Evolutionary conservation across 805 yeast species (phyloP).

Genomic region (Ogataea parapolymorpha): DNA sequence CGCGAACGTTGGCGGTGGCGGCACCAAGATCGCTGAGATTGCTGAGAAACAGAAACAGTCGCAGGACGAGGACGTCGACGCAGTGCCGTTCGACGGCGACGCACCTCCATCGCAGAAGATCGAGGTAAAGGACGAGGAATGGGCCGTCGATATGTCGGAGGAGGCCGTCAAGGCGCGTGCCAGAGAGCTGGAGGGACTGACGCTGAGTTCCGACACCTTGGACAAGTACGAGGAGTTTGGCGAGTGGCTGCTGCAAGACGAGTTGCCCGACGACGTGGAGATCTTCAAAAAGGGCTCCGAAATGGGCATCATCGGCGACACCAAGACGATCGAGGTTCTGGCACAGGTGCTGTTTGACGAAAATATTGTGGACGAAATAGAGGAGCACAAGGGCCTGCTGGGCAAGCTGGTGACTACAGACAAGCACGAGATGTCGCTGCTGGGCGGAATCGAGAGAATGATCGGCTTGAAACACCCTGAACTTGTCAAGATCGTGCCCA

Average conservation of each 20-base stretch:
- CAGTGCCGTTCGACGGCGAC: conserved; percentile 39
- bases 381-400: conserved; percentile 77
- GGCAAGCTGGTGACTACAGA: conserved; percentile 65
- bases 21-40: conserved; percentile 73
- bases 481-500: conserved; percentile 71
- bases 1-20: conserved; percentile 86
- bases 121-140: conserved; percentile 82
- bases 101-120: conserved; percentile 62
- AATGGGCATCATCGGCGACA: conserved; percentile 64
- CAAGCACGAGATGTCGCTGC: conserved; percentile 79
- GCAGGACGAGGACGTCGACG: conserved; percentile 33
- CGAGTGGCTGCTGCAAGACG: conserved; percentile 71
- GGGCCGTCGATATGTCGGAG: conserved; percentile 97
- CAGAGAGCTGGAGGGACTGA: conserved; percentile 70
- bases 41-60: conserved; percentile 50
- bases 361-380: conserved; percentile 67
- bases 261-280: conserved; percentile 78
- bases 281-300: conserved; percentile 87
- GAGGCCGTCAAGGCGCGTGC: conserved; percentile 95
- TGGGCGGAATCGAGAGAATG: conserved; percentile 95
- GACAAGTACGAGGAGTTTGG: conserved; percentile 74
- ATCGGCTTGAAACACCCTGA: conserved; percentile 75
- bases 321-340: conserved; percentile 82
- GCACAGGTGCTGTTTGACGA: conserved; percentile 88
- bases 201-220: conserved; percentile 37